Percentiles rank a stretch among this genome's conserved stretches.
Conservation (phyloP, 225 moss, liverwort and hornwort genomes). For the Takakia lepidozioides region DNA sequence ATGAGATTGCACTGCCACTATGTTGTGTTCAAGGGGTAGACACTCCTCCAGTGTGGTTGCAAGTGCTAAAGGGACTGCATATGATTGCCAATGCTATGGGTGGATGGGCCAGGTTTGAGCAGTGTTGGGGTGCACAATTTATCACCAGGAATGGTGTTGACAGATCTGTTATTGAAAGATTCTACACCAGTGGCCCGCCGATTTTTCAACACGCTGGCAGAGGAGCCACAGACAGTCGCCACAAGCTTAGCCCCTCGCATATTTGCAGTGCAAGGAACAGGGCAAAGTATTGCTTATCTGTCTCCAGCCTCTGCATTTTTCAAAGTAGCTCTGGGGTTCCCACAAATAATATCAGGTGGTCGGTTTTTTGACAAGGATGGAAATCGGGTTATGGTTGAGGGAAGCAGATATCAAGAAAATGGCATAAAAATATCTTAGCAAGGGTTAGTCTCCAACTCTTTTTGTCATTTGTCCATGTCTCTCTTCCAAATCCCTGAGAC, state of each 20-base stretch:
- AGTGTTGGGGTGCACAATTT: slow-evolving; percentile 96
- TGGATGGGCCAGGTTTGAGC: slow-evolving; percentile 43
- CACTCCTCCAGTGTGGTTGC: no score
- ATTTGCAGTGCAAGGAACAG: slow-evolving; percentile 49
- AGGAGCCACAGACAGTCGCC: slow-evolving; percentile 87
- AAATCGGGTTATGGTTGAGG: slow-evolving; percentile 60
- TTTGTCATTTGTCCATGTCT: no score
- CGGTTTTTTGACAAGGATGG: slow-evolving; percentile 93
- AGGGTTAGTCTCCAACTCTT: no score
- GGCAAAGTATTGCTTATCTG: slow-evolving; percentile 63
- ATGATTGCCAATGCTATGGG: neutral
- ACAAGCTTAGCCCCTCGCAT: slow-evolving; percentile 65
- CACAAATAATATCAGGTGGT: slow-evolving; percentile 79
- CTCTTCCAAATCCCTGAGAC: no score
- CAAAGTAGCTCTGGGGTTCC: slow-evolving; percentile 70
- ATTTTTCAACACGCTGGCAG: slow-evolving; percentile 93
- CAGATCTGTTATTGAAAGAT: slow-evolving; percentile 77
- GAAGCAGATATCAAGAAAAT: slow-evolving; percentile 61
- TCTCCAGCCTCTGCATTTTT: slow-evolving; percentile 67
- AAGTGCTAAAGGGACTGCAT: neutral
- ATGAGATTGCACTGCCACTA: no score
- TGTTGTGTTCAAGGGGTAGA: no score
- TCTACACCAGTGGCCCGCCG: slow-evolving; percentile 78
- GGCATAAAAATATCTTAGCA: slow-evolving; percentile 24
- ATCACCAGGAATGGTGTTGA: slow-evolving; percentile 86